Evolutionary conservation across 2,329 filamentous ascomycete species (phyloP), one percentile per base, ranked within the genome.

Genomic region (Venturia pyrina): DNA sequence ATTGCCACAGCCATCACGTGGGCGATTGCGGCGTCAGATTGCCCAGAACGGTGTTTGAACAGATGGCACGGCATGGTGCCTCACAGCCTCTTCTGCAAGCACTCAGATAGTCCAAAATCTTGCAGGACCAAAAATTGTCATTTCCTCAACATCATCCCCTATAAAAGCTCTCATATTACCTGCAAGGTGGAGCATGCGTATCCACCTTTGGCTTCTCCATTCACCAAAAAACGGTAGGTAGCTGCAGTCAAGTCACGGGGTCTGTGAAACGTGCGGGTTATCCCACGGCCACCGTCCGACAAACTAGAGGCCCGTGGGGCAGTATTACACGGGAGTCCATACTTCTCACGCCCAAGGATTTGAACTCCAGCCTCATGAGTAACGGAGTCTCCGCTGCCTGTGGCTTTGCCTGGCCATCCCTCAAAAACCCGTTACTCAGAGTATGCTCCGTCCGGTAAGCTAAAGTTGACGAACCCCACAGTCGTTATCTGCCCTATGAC

Each of bases 41-140:
- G 53, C 53, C 32, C 32, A 59, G 32, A 59, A 37, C 37, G 53
- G 28, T 37, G 53, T 59, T 32, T 59, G 53, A 59, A 37, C 53
- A 59, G 53, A 59, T 59, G 53, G 17, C 53, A 59, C 53, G 5
- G 53, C 53, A 59, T 59, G 32, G 53, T 37, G 53, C 53, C 28
- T 37, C 53, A 37, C 53, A 59, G 53, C 53, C 53, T 37, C 53
- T 59, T 37, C 53, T 59, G 53, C 53, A 59, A 59, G 53, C 32
- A 37, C 28, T 32, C 28, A 59, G 28, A 59, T 59, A 59, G 53
- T 59, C 28, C 53, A 10, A 34, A 3, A 11, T 34, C 32, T 32
- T 59, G 53, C 53, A 59, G 37, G 24, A 46, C 60, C 21, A 40
- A 62, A 62, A 62, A 62, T 44, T 62, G 40, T 44, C 40, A 46